Conservation (phyloP, 257 asterid genomes). For the Parsonsia alboflavescens region DNA sequence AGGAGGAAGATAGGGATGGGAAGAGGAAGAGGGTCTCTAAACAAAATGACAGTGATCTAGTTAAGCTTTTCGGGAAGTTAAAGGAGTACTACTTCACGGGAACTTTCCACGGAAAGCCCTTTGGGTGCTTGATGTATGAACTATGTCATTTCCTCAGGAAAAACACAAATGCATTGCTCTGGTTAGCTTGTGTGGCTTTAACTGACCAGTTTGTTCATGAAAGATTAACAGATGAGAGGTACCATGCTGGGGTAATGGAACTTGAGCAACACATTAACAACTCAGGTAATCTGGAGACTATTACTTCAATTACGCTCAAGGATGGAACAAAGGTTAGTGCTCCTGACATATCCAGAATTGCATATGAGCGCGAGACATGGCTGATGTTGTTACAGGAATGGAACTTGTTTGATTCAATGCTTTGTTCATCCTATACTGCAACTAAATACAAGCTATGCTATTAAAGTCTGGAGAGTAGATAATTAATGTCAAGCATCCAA, state of each 20-base stretch:
- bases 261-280: constrained; percentile 89
- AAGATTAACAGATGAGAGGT: constrained; percentile 85
- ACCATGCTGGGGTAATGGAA: constrained; percentile 85
- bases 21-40: constrained; percentile 57
- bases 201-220: constrained; percentile 96
- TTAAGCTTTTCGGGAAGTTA: constrained; percentile 63
- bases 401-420: constrained; percentile 96
- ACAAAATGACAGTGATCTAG: constrained; percentile 49
- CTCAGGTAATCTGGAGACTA: constrained; percentile 75
- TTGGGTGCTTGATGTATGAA: constrained; percentile 97
- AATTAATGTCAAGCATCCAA: no score
- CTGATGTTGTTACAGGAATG: constrained; percentile 92
- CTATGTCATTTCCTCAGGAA: constrained; percentile 64
- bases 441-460: no score
- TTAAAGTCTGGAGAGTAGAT: no score
- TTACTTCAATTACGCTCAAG: constrained; percentile 75
- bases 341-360: constrained; percentile 75
- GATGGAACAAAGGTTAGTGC: constrained; percentile 87
- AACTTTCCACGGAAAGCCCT: constrained; percentile 90
- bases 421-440: constrained; percentile 88
- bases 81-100: constrained; percentile 84
- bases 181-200: constrained; percentile 95
- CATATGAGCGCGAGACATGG: constrained; percentile 82
- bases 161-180: constrained; percentile 76
- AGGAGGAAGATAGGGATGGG: constrained; percentile 46